Evolutionary conservation across 176 grass and related monocot genomes (phyloP).

Genomic region (Oryza punctata): DNA sequence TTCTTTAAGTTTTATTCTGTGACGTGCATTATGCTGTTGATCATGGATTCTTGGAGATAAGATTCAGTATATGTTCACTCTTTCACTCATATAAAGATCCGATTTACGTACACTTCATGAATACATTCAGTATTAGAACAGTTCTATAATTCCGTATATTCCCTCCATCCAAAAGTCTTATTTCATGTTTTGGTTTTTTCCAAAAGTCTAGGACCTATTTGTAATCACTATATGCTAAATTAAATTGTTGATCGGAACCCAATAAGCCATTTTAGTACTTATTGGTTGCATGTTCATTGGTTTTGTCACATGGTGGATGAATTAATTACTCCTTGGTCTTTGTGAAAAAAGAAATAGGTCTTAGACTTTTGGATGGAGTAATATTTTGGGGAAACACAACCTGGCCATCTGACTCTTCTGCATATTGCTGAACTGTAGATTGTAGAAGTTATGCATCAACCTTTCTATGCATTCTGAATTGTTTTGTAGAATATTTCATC

Average conservation of each 20-base stretch:
- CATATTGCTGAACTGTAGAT: background rate
- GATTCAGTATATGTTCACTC: background rate
- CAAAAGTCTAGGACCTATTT: no score
- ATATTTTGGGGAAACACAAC: background rate
- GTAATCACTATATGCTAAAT: no score
- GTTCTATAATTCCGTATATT: no score
- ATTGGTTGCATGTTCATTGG: no score
- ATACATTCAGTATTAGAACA: background rate
- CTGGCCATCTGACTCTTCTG: background rate
- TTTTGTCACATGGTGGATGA: no score
- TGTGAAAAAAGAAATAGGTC: no score
- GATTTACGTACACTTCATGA: background rate
- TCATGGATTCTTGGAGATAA: background rate
- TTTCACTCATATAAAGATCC: background rate
- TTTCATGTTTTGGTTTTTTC: no score
- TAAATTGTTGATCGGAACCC: no score
- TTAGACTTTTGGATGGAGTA: no score
- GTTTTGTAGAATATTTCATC: background rate
- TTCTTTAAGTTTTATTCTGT: background rate
- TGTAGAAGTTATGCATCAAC: background rate
- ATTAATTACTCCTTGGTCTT: no score
- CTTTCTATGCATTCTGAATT: background rate
- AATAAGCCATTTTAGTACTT: no score
- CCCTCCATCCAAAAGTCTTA: no score
- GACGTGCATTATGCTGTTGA: background rate